Percentiles rank a stretch among this genome's conserved stretches.
Conservation (phyloP, 2,329 filamentous ascomycete species). For the Cladosporium cucumerinum region DNA sequence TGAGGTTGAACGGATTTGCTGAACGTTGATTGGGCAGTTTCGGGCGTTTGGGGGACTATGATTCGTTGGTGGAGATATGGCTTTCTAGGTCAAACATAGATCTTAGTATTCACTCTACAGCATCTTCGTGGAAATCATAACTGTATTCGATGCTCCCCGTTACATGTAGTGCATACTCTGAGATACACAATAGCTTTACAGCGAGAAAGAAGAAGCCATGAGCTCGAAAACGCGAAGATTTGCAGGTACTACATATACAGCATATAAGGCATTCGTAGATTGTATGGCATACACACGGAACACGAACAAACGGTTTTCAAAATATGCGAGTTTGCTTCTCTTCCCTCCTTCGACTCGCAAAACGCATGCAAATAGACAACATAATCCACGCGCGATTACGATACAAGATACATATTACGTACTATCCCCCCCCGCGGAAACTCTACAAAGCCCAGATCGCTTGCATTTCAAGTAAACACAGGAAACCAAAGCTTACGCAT, state of each 20-base stretch:
- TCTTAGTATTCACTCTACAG: background rate
- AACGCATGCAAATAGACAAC: background rate
- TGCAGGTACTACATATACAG: background rate
- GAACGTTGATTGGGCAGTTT: conserved; percentile 6
- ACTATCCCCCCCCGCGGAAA: background rate
- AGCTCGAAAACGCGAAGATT: background rate
- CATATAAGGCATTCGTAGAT: background rate
- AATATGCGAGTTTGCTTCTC: background rate
- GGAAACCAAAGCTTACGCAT: background rate
- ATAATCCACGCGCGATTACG: background rate
- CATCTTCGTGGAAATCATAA: background rate
- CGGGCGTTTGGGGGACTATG: background rate
- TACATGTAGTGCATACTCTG: background rate
- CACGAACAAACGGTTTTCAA: background rate
- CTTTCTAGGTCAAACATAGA: background rate
- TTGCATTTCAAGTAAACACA: background rate
- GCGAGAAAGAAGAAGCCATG: background rate
- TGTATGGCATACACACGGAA: background rate
- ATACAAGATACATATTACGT: background rate
- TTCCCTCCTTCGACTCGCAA: background rate
- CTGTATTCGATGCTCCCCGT: background rate
- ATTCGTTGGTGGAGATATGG: background rate
- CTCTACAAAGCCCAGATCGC: background rate
- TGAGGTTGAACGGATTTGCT: conserved; percentile 9
- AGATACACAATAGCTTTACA: background rate